These are phyloP conservation scores for Euphorbia tirucalli DNA, from an alignment of 345 rosid genomes.

Conservation along the genomic window DNA sequence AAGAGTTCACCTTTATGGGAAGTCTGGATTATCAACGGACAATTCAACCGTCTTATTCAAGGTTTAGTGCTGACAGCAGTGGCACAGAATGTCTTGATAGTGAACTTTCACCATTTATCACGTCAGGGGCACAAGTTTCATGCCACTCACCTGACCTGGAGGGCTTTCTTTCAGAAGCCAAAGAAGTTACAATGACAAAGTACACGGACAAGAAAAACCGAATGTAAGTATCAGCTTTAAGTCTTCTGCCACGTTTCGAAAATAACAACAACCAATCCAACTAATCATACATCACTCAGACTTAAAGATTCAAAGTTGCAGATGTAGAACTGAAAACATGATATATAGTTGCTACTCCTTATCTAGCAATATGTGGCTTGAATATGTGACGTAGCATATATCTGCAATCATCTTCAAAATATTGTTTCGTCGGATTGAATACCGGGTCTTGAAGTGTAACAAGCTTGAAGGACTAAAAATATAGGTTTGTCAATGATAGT, in stretches of 20 bases:
- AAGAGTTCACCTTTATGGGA: slow-evolving; percentile 11
- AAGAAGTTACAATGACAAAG: slow-evolving; percentile 50
- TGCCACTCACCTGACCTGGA: slow-evolving; percentile 33
- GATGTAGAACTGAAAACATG: no score
- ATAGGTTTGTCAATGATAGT: no score
- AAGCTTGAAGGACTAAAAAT: no score
- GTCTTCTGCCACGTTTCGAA: not conserved
- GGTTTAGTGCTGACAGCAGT: slow-evolving; percentile 36
- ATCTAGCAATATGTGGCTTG: no score
- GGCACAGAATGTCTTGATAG: slow-evolving; percentile 35
- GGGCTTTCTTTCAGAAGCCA: slow-evolving; percentile 32
- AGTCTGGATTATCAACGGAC: slow-evolving; percentile 23
- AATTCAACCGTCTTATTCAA: slow-evolving; percentile 38
- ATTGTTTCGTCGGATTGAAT: no score
- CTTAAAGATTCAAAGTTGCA: no score
- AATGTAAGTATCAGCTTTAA: slow-evolving; percentile 41
- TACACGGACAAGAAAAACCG: slow-evolving; percentile 64
- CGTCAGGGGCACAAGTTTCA: slow-evolving; percentile 28
- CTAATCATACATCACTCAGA: no score
- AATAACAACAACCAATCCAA: not conserved
- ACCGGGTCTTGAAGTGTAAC: no score
- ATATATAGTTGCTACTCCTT: no score
- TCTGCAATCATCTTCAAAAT: no score
- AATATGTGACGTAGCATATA: no score
- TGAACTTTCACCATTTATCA: slow-evolving; percentile 30